These are phyloP conservation scores for Aspergillaceae sp. DNA, from an alignment of 2,329 filamentous ascomycete species.

Conservation along the genomic window DNA sequence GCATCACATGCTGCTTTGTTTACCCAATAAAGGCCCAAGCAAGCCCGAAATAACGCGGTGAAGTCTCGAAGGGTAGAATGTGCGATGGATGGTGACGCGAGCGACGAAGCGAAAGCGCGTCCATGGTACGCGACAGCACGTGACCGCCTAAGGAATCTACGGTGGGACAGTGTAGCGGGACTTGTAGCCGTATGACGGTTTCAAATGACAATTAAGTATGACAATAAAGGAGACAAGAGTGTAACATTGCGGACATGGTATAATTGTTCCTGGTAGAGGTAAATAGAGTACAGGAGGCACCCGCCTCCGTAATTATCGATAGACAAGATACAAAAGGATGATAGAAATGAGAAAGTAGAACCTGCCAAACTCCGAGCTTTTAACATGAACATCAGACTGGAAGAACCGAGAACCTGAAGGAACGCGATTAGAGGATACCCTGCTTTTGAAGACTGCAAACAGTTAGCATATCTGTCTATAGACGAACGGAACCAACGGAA, in stretches of 20 bases:
- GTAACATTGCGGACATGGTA: not conserved
- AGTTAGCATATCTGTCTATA: slow-evolving; percentile 14
- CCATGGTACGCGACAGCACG: slow-evolving; percentile 29
- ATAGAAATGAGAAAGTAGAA: slow-evolving; percentile 8
- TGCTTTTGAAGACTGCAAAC: slow-evolving; percentile 64
- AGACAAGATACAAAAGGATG: slow-evolving; percentile 2
- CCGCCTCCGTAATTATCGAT: not conserved
- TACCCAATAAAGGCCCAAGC: too few species aligned
- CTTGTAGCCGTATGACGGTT: not conserved
- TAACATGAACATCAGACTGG: slow-evolving; percentile 2
- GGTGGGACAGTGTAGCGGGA: not conserved
- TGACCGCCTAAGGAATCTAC: slow-evolving; percentile 9
- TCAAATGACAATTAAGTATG: not conserved
- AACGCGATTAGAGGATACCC: slow-evolving; percentile 57
- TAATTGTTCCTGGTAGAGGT: slow-evolving; percentile 3
- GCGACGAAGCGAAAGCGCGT: slow-evolving; percentile 6
- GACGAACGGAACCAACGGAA: not conserved
- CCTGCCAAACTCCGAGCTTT: slow-evolving; percentile 26
- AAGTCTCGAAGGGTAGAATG: not conserved
- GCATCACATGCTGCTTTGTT: too few species aligned
- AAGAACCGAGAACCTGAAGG: slow-evolving; percentile 3
- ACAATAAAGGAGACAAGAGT: not conserved
- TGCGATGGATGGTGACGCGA: slow-evolving; percentile 2
- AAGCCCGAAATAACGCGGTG: not conserved
- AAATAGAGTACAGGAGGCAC: slow-evolving; percentile 12